Base-by-base conservation (phyloP, 169 alveolate species). In the Plasmodium cynomolgi region DNA sequence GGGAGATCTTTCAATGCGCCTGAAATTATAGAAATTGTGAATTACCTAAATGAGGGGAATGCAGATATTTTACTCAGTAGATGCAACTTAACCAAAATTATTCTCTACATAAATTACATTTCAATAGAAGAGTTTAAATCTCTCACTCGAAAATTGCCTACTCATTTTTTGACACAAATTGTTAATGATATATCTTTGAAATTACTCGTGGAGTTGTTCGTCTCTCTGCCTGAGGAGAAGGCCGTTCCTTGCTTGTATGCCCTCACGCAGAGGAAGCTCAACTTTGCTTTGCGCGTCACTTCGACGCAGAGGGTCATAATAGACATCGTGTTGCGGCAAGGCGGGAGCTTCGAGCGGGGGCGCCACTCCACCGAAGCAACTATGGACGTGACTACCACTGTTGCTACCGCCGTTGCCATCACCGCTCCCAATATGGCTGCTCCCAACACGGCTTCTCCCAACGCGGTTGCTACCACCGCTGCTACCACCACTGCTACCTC, bases 131-230 rank as follows among this genome's bases (percentile, higher is more conserved):
- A 90, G 50, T 90, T 81, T 90, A 81, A 62, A 71, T 68, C 20
- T 4, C 20, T 90, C 50, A 20, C 73, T 41, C 39, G 44, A 17
- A 90, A 81, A 80, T 23, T 90, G 39, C 94, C 94, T 13, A 71
- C 29, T 31, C 6, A 20, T 20, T 90, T 90, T 74, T 34, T 90
- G 23, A 39, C 31, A 81, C 50, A 90, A 90, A 90, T 90, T 81
- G 74, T 90, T 17, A 90, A 90, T 90, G 94, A 90, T 20, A 90
- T 90, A 90, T 90, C 94, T 44, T 33, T 81, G 29, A 90, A 90
- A 68, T 50, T 37, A 33, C 41, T 90, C 9, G 47, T 68, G 20
- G 81, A 81, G 73, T 23, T 90, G 44, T 90, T 90, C 72, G 72
- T 90, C 7, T 50, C 80, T 9, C 31, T 74, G 7, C 68, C 85